A percentile compares a stretch with the other conserved stretches of the same genome.
Conservation (phyloP, 1,284 basidiomycete species). For the Ganoderma multipileum region DNA sequence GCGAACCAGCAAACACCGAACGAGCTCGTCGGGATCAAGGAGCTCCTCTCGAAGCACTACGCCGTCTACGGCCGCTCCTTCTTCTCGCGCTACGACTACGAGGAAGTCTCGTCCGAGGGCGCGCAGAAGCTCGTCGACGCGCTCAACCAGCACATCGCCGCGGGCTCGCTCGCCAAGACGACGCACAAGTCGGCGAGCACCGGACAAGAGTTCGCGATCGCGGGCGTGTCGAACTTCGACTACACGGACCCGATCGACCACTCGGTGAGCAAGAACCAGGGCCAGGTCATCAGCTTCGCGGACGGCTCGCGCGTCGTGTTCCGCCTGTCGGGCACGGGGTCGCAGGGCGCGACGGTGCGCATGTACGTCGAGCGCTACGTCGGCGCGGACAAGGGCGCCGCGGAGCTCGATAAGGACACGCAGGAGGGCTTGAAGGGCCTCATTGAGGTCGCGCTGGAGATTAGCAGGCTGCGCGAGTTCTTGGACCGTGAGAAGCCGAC, state of each 20-base stretch:
- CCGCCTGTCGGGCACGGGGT: slow-evolving; percentile 95
- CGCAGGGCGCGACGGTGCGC: slow-evolving; percentile 92
- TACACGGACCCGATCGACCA: slow-evolving; percentile 98
- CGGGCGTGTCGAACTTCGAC: slow-evolving; percentile 85
- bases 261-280: slow-evolving; percentile 94
- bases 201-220: slow-evolving; percentile 79
- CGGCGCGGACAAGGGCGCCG: slow-evolving; percentile 68
- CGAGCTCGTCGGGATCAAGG: slow-evolving; percentile 86
- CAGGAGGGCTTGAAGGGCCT: slow-evolving; percentile 93
- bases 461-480: slow-evolving; percentile 87
- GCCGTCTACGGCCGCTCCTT: slow-evolving; percentile 94
- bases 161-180: slow-evolving; percentile 71
- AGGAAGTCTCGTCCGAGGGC: slow-evolving; percentile 93
- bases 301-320: slow-evolving; percentile 97
- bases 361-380: slow-evolving; percentile 96
- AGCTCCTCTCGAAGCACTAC: slow-evolving; percentile 89
- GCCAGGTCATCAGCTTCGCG: slow-evolving; percentile 89
- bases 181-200: slow-evolving; percentile 72
- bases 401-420: slow-evolving; percentile 80
- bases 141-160: slow-evolving; percentile 76
- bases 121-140: slow-evolving; percentile 87
- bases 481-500: slow-evolving; percentile 91
- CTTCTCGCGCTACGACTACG: slow-evolving; percentile 99
- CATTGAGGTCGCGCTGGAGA: slow-evolving; percentile 91
- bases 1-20: slow-evolving; percentile 86